Base-by-base conservation (phyloP, 805 yeast genomes). In the Metschnikowia peoriensis region DNA sequence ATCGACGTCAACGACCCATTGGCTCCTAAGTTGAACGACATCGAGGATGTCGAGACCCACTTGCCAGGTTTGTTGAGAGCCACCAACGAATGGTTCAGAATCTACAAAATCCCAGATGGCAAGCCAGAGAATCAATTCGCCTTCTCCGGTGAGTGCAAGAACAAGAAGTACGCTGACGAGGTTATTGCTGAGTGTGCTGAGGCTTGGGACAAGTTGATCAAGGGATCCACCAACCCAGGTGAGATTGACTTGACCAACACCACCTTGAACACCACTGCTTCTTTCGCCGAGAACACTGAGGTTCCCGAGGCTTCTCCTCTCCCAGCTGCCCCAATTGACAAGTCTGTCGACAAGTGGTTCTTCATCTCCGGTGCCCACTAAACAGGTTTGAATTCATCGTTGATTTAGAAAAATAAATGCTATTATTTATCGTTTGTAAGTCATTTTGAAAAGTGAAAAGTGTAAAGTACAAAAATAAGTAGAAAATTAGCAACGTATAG, bases 301-400 rank as follows among this genome's bases (percentile, higher is more conserved):
- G 69, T 89, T 53, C 96, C 97, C 62, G 80, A 81, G 53, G 96
- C 89, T 64, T 65, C 82, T 63, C 83, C 87, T 60, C 72, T 77
- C 61, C 81, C 92, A 59, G 91, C 92, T 70, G 97, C 96, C 59
- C 96, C 97, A 74, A 89, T 94, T 72, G 99, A 93, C 80, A 84
- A 88, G 76, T 89, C 97, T 51, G 78, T 93, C 70, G 98, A 93
- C 83, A 93, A 93, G 79, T 93, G 99, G 99, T 93, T 94, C 83
- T 93, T 84, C 85, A 93, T 93, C 69, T 89, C 93, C 55, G 94
- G 93, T 76, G 85, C 88, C 58, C 78, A 75, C 63, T 75, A 72
- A 65, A 46, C 49, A 12, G 9, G 28, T 16, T 29, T 28, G 40
- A 22, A 22, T 22, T 32, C 22, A 12, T 34, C 12, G 6, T 38